Percentiles rank a stretch among this genome's conserved stretches.
phyloP scores from a whole-genome alignment of 305 asterid species.

The Nicotiana rustica region DNA sequence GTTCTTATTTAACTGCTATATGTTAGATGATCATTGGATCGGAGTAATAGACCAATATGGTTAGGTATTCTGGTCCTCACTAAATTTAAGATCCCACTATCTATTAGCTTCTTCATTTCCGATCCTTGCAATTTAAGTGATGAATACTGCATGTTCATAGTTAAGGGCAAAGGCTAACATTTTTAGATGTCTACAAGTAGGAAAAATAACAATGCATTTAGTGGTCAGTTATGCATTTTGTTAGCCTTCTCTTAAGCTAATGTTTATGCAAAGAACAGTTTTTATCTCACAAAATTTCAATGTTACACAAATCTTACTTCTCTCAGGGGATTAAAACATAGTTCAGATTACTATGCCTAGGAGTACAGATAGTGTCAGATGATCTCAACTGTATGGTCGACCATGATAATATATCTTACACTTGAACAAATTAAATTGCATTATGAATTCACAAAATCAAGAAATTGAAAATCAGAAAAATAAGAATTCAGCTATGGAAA shows the following conservation, averaged over 20 bases:
- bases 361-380: neutral
- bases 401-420: constrained; percentile 11
- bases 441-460: constrained; percentile 4
- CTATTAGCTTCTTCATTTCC: constrained; percentile 16
- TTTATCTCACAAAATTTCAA: constrained; percentile 3
- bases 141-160: constrained; percentile 12
- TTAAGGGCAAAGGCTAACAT: neutral
- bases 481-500: constrained; percentile 4
- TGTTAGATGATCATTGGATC: constrained; percentile 25
- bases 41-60: constrained; percentile 15
- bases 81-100: neutral
- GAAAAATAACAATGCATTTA: neutral
- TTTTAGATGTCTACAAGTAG: neutral
- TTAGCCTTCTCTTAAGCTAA: constrained; percentile 5
- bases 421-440: constrained; percentile 6
- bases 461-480: constrained; percentile 14
- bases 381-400: constrained; percentile 21
- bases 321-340: neutral
- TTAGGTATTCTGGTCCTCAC: neutral
- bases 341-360: constrained; percentile 24
- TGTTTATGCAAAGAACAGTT: neutral
- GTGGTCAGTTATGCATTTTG: neutral
- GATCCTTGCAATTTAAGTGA: constrained; percentile 10
- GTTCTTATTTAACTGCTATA: neutral
- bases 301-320: constrained; percentile 1